Base-by-base conservation (phyloP, 805 yeast genomes). In the Ogataea paraovalis region DNA sequence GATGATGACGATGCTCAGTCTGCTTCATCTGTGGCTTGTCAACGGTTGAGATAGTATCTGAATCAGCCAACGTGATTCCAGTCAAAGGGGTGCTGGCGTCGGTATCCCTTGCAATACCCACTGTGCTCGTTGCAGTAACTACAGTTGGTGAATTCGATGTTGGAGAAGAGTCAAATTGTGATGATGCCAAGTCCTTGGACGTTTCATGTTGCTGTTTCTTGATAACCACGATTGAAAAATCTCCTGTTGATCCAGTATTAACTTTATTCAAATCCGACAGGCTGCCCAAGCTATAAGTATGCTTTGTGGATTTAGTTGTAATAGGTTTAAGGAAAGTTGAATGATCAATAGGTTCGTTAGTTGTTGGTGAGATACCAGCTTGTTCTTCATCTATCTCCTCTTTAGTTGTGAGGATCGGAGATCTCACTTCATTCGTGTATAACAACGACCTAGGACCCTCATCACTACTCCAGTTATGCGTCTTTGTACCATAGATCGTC, bases 401-500 rank as follows among this genome's bases (percentile, higher is more conserved):
- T 10, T 34, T 10, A 3, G 38, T 5, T 4, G 38, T 16, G 19
- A 34, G 10, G 14, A 18, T 16, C 9, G 38, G 21, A 20, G 30
- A 37, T 22, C 6, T 32, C 19, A 33, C 7, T 12, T 45, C 53
- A 10, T 28, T 28, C 18, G 37, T 41, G 37, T 45, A 44, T 19
- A 44, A n/a, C 34, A 54, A 43, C n/a, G 59, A 53, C 16, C 51
- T 37, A 2, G 61, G 58, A 16, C 54, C 46, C 38, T 55, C 56
- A 37, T 51, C 45, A 3, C 57, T 43, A 36, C 53, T 49, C 69
- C 69, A 65, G 42, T 59, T 54, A 50, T 65, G 67, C 1, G 61
- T 54, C 41, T 56, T 58, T 2, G 66, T 64, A 2, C 69, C 69
- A 43, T 53, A 54, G 2, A 65, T 65, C 0, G 69, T 64, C 3